A percentile compares a stretch with the other conserved stretches of the same genome.
These are phyloP conservation scores for Pholiota conissans DNA, from an alignment of 768 basidiomycete species.

Conservation along the genomic window DNA sequence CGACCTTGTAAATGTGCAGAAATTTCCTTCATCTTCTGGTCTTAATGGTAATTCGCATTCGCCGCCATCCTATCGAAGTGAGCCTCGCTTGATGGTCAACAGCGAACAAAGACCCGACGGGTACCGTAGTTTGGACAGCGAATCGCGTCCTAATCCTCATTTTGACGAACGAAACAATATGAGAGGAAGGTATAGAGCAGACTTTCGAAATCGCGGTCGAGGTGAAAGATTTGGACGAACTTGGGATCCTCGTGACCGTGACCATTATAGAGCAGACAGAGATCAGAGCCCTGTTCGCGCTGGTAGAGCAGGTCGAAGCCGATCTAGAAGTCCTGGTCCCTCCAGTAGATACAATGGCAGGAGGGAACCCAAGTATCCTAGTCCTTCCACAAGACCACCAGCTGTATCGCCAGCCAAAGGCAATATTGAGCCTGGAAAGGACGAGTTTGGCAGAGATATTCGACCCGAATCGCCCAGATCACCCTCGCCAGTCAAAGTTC, in stretches of 20 bases:
- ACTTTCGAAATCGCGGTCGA: constrained; percentile 60
- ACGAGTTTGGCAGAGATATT: constrained; percentile 87
- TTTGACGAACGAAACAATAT: constrained; percentile 48
- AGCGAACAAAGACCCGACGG: constrained; percentile 46
- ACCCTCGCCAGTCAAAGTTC: constrained; percentile 14
- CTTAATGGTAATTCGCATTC: constrained; percentile 36
- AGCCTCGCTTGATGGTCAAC: constrained; percentile 36
- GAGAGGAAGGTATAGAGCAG: constrained; percentile 57
- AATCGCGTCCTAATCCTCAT: constrained; percentile 47
- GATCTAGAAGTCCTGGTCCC: constrained; percentile 66
- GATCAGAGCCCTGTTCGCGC: constrained; percentile 36
- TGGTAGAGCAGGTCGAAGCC: constrained; percentile 54
- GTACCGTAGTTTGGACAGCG: constrained; percentile 51
- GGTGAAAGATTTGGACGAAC: constrained; percentile 45
- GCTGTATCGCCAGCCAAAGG: constrained; percentile 26
- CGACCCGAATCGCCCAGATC: constrained; percentile 51
- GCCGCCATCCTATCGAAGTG: constrained; percentile 42
- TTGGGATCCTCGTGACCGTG: constrained; percentile 64
- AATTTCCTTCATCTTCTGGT: constrained; percentile 29
- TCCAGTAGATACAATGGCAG: constrained; percentile 52
- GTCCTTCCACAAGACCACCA: constrained; percentile 53
- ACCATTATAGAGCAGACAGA: constrained; percentile 44
- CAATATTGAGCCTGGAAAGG: constrained; percentile 48
- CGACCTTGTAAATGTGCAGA: constrained; percentile 31
- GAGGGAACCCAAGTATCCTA: constrained; percentile 55